Conservation (phyloP, 2,329 filamentous ascomycete species). For the Orbilia oligospora region DNA sequence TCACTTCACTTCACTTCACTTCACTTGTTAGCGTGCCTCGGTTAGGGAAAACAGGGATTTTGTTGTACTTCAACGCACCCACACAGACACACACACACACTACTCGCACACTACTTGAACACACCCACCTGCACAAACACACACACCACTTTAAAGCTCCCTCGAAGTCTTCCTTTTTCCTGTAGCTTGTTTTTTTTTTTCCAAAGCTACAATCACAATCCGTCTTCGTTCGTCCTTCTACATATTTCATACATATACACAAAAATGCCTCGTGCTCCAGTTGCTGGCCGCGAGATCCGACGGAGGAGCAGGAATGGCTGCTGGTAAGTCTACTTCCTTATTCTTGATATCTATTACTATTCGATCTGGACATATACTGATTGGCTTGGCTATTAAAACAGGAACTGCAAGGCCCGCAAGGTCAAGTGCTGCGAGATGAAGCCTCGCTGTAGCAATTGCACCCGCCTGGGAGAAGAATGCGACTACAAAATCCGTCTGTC, state of each 20-base stretch:
- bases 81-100: not conserved
- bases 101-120: conserved; percentile 31
- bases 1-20: conserved; percentile 2
- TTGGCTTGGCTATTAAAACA: conserved; percentile 38
- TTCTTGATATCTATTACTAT: no score
- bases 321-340: conserved; percentile 62
- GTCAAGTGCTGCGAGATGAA: conserved; percentile 65
- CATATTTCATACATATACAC: conserved; percentile 8
- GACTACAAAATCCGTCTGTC: conserved; percentile 65
- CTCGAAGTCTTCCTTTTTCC: conserved; percentile 44
- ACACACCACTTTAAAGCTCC: not conserved
- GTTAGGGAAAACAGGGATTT: conserved; percentile 59
- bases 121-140: not conserved
- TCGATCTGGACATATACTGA: not conserved
- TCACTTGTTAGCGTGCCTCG: conserved; percentile 44
- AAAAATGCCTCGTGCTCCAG: conserved; percentile 64
- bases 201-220: conserved; percentile 40
- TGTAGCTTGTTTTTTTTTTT: conserved; percentile 34
- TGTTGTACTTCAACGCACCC: conserved; percentile 33
- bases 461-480: conserved; percentile 65
- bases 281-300: conserved; percentile 64
- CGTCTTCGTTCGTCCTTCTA: not conserved
- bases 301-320: conserved; percentile 64
- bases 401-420: conserved; percentile 65
- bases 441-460: conserved; percentile 64